Evolutionary conservation across 2,329 filamentous ascomycete species (phyloP).

Genomic region (Zalaria obscura): DNA sequence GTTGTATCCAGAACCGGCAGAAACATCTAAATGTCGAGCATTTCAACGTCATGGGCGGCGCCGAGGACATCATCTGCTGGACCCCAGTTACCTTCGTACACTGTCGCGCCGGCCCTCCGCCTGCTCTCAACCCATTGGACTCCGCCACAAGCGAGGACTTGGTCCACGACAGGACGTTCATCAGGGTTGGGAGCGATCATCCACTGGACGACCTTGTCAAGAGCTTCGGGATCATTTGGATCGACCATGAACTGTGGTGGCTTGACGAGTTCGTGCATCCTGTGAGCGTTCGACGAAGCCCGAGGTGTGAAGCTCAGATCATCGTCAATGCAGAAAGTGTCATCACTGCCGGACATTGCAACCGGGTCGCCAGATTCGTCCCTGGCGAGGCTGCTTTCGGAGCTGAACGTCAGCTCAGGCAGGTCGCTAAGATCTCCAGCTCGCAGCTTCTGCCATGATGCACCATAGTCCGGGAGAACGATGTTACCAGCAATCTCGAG

Average conservation of each 20-base stretch:
- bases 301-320: slow-evolving; percentile 17
- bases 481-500: slow-evolving; percentile 92
- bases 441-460: slow-evolving; percentile 78
- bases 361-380: slow-evolving; percentile 58
- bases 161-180: slow-evolving; percentile 57
- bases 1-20: background rate
- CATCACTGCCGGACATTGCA: slow-evolving; percentile 15
- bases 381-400: slow-evolving; percentile 53
- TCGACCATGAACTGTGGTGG: slow-evolving; percentile 88
- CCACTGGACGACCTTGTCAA: slow-evolving; percentile 73
- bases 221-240: slow-evolving; percentile 52
- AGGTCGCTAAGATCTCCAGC: slow-evolving; percentile 82
- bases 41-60: slow-evolving; percentile 40
- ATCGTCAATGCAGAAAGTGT: slow-evolving; percentile 12
- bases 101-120: slow-evolving; percentile 75
- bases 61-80: slow-evolving; percentile 52
- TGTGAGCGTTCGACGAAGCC: slow-evolving; percentile 10
- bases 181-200: slow-evolving; percentile 71
- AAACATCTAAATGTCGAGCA: slow-evolving; percentile 37
- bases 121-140: slow-evolving; percentile 67
- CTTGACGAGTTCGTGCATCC: slow-evolving; percentile 42
- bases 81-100: slow-evolving; percentile 94
- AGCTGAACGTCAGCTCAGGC: slow-evolving; percentile 72
- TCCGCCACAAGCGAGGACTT: slow-evolving; percentile 59
- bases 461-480: slow-evolving; percentile 81